These are phyloP conservation scores for Solanum okadae DNA, from an alignment of 257 asterid species.

Conservation along the genomic window DNA sequence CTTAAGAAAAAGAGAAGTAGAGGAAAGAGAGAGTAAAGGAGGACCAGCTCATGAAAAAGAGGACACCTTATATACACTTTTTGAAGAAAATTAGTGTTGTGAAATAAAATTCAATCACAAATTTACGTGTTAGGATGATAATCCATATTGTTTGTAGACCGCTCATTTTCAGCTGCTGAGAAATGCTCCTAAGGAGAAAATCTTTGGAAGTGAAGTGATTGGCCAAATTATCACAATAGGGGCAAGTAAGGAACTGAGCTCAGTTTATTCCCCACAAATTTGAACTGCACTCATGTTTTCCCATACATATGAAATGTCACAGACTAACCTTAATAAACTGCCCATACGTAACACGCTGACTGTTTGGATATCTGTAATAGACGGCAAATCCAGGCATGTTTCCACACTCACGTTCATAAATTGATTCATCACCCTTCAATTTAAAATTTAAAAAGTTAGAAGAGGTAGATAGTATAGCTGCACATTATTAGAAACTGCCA, in stretches of 20 bases:
- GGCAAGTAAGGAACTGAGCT: not conserved
- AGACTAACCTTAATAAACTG: slow-evolving; percentile 86
- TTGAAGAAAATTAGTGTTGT: not conserved
- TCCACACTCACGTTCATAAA: slow-evolving; percentile 96
- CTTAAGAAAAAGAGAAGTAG: not conserved
- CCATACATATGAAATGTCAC: not conserved
- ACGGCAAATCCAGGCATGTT: slow-evolving; percentile 99
- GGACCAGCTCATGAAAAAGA: not conserved
- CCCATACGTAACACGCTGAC: slow-evolving; percentile 92
- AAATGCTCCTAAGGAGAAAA: not conserved
- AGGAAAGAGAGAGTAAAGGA: not conserved
- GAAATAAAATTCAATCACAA: not conserved
- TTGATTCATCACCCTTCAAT: slow-evolving; percentile 64
- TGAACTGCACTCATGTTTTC: not conserved
- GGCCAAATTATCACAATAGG: not conserved
- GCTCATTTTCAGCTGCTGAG: not conserved
- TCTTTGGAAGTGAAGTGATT: not conserved
- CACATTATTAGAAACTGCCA: not conserved
- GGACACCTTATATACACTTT: not conserved
- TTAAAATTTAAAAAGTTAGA: not conserved
- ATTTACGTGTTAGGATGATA: not conserved
- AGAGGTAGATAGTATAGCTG: not conserved
- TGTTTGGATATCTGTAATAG: slow-evolving; percentile 91
- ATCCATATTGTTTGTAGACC: not conserved
- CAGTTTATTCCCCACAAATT: not conserved